phyloP scores from a whole-genome alignment of 2,329 filamentous ascomycete genomes.

The Chalara sp. region DNA sequence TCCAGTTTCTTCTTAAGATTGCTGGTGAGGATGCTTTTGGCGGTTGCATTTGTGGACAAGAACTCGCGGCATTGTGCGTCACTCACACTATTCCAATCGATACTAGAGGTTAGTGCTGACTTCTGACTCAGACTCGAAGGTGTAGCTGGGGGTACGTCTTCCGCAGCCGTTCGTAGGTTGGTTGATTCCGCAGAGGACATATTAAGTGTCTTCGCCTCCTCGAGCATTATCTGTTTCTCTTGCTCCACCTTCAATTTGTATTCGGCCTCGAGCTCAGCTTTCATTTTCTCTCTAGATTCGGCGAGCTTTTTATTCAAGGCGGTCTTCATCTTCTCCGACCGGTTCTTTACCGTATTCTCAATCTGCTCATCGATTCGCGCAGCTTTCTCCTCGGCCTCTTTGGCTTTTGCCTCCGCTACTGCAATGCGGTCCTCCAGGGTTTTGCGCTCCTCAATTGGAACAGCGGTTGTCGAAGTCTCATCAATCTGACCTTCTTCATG shows the following conservation, averaged over 20 bases:
- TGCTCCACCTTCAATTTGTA: conserved; percentile 49
- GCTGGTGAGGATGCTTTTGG: conserved; percentile 37
- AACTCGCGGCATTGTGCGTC: conserved; percentile 52
- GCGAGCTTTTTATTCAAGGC: conserved; percentile 61
- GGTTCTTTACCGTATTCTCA: conserved; percentile 53
- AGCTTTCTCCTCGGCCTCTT: conserved; percentile 57
- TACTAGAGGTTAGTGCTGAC: conserved; percentile 2
- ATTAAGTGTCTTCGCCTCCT: conserved; percentile 36
- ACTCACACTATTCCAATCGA: conserved; percentile 33
- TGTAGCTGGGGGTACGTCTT: conserved; percentile 7
- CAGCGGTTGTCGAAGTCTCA: conserved; percentile 24
- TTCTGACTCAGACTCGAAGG: conserved; percentile 19
- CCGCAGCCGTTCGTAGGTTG: conserved; percentile 30
- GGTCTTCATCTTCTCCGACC: conserved; percentile 64
- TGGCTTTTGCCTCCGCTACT: conserved; percentile 52
- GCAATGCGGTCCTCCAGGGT: conserved; percentile 56
- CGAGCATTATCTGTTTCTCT: conserved; percentile 55
- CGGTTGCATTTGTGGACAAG: conserved; percentile 43
- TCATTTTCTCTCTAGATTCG: conserved; percentile 44
- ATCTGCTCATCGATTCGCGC: conserved; percentile 51
- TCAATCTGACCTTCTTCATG: conserved; percentile 51
- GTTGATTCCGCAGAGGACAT: conserved; percentile 7
- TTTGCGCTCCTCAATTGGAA: conserved; percentile 53
- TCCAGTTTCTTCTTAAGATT: conserved; percentile 62
- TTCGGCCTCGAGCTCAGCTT: conserved; percentile 43